Evolutionary conservation across 2,329 filamentous ascomycete genomes (phyloP).

Genomic region (Immersiporthe knoxdaviesiana): DNA sequence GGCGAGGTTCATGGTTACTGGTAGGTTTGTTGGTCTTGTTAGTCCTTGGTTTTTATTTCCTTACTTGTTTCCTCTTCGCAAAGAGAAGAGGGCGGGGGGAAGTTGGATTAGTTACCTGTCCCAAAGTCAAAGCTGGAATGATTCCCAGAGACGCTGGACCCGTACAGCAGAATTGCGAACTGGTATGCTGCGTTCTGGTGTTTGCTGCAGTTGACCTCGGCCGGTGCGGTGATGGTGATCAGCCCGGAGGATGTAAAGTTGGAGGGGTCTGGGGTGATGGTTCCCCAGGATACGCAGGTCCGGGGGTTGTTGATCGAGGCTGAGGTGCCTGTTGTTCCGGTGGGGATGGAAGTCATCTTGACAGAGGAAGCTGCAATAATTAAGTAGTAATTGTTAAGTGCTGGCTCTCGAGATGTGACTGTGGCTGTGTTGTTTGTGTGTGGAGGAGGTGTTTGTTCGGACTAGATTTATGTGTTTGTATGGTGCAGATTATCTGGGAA

Average conservation of each 20-base stretch:
- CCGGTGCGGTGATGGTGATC: not conserved
- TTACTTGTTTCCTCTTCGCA: no score
- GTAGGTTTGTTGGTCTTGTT: not conserved
- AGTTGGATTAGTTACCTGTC: not conserved
- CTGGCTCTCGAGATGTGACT: not conserved
- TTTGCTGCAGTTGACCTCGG: not conserved
- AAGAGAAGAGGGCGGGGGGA: no score
- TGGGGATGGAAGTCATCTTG: not conserved
- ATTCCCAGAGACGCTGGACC: not conserved
- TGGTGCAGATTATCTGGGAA: not conserved
- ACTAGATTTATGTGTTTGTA: not conserved
- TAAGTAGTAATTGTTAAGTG: no score
- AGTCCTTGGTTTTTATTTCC: not conserved
- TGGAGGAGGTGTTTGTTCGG: not conserved
- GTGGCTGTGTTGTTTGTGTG: not conserved
- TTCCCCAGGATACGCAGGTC: slow-evolving; percentile 4
- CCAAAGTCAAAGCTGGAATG: not conserved
- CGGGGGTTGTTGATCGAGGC: not conserved
- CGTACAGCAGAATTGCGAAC: not conserved
- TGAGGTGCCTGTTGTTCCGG: not conserved
- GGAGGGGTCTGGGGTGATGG: not conserved
- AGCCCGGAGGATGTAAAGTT: not conserved
- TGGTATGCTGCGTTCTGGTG: not conserved
- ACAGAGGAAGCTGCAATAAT: no score
- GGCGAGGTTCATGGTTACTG: not conserved